Evolutionary conservation across 257 asterid genomes (phyloP).

Genomic region (Capsicum chinense): DNA sequence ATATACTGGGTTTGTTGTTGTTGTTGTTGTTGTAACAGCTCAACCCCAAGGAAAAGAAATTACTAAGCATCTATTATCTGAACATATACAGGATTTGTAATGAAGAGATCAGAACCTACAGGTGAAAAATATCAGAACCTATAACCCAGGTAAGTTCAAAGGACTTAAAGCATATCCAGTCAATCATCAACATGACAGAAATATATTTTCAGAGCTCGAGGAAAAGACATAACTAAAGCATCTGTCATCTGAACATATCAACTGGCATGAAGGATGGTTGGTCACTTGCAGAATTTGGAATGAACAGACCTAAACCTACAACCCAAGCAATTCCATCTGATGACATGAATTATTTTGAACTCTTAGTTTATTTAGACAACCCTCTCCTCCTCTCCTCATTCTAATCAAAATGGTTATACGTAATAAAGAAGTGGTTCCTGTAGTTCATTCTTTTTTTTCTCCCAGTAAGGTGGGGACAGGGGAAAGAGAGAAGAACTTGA

Average conservation of each 20-base stretch:
- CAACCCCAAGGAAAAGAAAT: not conserved
- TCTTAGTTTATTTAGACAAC: not conserved
- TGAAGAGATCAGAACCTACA: not conserved
- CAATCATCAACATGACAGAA: slow-evolving; percentile 7
- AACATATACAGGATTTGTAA: not conserved
- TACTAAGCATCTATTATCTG: not conserved
- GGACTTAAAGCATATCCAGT: not conserved
- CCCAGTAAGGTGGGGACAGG: not conserved
- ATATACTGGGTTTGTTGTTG: too few species aligned
- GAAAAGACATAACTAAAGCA: not conserved
- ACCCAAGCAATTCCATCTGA: not conserved
- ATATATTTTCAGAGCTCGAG: not conserved
- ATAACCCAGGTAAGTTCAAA: not conserved
- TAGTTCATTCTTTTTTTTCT: not conserved
- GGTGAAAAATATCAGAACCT: not conserved
- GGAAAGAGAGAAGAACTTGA: not conserved
- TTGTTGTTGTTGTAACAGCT: not conserved
- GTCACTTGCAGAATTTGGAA: not conserved
- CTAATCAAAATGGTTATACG: not conserved
- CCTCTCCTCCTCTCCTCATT: not conserved
- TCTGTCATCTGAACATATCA: not conserved
- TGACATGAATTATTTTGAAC: too few species aligned
- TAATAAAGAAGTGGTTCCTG: not conserved
- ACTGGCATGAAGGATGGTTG: not conserved
- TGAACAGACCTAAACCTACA: not conserved